A percentile compares a stretch with the other conserved stretches of the same genome.
Evolutionary conservation across 208 protist genomes (phyloP).

Genomic region (Acanthamoeba rhysodes): DNA sequence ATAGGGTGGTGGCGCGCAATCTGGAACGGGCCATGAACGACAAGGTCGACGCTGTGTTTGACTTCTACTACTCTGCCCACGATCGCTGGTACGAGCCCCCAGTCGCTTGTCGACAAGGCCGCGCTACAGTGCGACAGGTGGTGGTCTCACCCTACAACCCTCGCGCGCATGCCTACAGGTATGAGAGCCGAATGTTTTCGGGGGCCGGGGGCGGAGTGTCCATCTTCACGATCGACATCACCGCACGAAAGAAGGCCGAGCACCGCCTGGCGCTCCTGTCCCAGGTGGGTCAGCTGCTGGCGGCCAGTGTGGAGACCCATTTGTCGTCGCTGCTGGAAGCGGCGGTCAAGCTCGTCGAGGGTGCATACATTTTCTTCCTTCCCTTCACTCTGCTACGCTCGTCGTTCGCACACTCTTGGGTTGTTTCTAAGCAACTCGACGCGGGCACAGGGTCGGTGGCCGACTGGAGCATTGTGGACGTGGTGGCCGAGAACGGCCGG

Average conservation of each 20-base stretch:
- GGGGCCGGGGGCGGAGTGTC: neutral
- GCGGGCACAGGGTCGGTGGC: neutral
- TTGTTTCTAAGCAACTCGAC: neutral
- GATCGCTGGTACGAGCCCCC: conserved; percentile 2
- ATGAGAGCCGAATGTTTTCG: neutral
- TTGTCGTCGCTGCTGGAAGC: neutral
- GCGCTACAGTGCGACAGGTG: neutral
- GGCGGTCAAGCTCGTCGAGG: neutral
- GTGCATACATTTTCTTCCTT: neutral
- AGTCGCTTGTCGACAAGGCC: neutral
- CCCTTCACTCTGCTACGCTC: too few species aligned
- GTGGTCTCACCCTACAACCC: neutral
- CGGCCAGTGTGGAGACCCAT: neutral
- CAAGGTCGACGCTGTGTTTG: neutral
- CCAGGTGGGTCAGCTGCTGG: neutral
- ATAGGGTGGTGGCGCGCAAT: conserved; percentile 15
- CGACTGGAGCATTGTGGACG: neutral
- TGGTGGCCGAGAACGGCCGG: neutral
- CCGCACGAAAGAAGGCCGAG: neutral
- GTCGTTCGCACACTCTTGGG: neutral
- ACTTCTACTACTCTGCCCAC: neutral
- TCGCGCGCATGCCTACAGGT: neutral
- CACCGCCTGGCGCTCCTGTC: neutral
- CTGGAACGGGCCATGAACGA: conserved; percentile 33
- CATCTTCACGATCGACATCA: neutral